phyloP scores from a whole-genome alignment of 768 basidiomycete species.

The Boletellus emodensis region DNA sequence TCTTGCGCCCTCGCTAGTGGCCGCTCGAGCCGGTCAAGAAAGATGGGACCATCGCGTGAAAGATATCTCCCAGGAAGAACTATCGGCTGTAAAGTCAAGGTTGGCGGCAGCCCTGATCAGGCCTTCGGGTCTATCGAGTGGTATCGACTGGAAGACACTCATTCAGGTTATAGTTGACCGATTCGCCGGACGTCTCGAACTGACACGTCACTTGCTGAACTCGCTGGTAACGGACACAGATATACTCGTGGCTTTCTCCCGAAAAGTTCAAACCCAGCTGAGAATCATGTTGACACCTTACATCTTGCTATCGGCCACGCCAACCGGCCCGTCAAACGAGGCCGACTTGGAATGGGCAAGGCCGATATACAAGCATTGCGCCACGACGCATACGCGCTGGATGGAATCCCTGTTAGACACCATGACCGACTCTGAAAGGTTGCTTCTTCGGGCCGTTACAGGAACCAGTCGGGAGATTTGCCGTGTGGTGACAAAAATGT shows the following conservation, averaged over 20 bases:
- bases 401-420: not conserved
- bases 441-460: conserved; percentile 7
- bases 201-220: conserved; percentile 36
- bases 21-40: conserved; percentile 9
- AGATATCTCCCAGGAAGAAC: conserved; percentile 9
- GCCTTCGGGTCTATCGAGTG: conserved; percentile 17
- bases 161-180: conserved; percentile 38
- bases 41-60: conserved; percentile 14
- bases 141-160: conserved; percentile 42
- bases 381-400: conserved; percentile 8
- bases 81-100: not conserved
- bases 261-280: conserved; percentile 16
- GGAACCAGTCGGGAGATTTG: conserved; percentile 19
- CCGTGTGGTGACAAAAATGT: conserved; percentile 15
- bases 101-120: conserved; percentile 3
- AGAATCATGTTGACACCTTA: conserved; percentile 16
- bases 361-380: conserved; percentile 6
- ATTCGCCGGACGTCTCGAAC: conserved; percentile 40
- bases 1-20: conserved; percentile 9
- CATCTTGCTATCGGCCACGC: conserved; percentile 1
- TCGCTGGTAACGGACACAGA: conserved; percentile 9
- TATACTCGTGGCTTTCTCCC: conserved; percentile 4
- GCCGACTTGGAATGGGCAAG: conserved; percentile 7
- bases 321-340: not conserved
- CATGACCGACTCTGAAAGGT: conserved; percentile 11